A percentile compares a stretch with the other conserved stretches of the same genome.
Conservation (phyloP, 768 basidiomycete species). For the Cystobasidium ongulense region DNA sequence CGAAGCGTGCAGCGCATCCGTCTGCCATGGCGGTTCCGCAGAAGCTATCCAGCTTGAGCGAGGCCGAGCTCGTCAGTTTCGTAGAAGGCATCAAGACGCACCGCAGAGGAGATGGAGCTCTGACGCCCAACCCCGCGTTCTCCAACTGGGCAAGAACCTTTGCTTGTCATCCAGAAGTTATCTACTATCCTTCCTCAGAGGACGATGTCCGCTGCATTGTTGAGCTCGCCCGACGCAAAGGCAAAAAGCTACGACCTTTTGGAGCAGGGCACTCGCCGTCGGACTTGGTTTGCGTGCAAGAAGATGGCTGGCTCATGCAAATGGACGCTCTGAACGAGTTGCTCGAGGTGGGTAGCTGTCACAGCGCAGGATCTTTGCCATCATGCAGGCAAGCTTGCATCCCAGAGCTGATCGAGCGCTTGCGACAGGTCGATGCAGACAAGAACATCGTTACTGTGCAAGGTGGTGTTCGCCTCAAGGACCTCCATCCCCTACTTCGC, state of each 20-base stretch:
- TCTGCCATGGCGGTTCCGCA: neutral
- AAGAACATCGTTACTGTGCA: slow-evolving; percentile 62
- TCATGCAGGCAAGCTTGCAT: neutral
- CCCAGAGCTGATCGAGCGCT: slow-evolving; percentile 32
- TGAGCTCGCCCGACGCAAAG: slow-evolving; percentile 68
- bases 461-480: slow-evolving; percentile 54
- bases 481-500: slow-evolving; percentile 49
- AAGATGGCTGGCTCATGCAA: slow-evolving; percentile 68
- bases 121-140: slow-evolving; percentile 43
- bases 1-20: neutral
- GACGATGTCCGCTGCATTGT: slow-evolving; percentile 65
- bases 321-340: slow-evolving; percentile 65
- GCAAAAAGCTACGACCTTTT: slow-evolving; percentile 64
- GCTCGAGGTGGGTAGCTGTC: slow-evolving; percentile 57
- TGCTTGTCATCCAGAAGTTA: slow-evolving; percentile 57
- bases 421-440: slow-evolving; percentile 59
- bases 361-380: neutral
- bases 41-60: neutral
- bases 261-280: slow-evolving; percentile 90
- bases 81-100: neutral
- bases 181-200: slow-evolving; percentile 67
- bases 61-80: neutral
- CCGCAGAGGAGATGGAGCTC: neutral
- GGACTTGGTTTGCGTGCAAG: slow-evolving; percentile 75
- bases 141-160: slow-evolving; percentile 83